Evolutionary conservation across 306 rosid species (phyloP).

Genomic region (Carpinus fangiana): DNA sequence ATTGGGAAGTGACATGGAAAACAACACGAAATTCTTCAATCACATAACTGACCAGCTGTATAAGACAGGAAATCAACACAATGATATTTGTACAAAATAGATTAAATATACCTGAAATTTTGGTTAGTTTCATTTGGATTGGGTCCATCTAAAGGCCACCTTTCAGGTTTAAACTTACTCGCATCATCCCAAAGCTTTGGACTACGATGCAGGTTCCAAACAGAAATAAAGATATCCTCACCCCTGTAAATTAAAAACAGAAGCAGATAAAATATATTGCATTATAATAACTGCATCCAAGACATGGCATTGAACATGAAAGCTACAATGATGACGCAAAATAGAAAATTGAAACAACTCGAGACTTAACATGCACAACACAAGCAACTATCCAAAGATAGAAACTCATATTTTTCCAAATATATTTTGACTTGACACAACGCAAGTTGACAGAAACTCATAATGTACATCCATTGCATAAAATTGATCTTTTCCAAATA

Average conservation of each 20-base stretch:
- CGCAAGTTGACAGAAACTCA: no score
- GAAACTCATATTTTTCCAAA: no score
- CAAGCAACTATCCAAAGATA: neutral
- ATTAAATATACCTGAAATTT: slow-evolving; percentile 65
- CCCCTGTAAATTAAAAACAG: slow-evolving; percentile 58
- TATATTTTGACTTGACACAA: no score
- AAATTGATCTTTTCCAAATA: no score
- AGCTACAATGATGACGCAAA: neutral
- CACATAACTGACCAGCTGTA: neutral
- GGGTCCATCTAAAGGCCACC: slow-evolving; percentile 96
- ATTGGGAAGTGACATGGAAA: neutral
- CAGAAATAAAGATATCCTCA: slow-evolving; percentile 89
- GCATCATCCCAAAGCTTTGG: slow-evolving; percentile 81
- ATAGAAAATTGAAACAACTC: neutral
- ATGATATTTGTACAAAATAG: neutral
- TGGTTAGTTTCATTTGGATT: slow-evolving; percentile 95
- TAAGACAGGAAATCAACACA: neutral
- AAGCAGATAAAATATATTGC: neutral
- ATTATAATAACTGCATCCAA: neutral
- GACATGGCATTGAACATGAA: neutral
- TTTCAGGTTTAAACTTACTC: slow-evolving; percentile 86
- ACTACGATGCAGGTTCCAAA: slow-evolving; percentile 94
- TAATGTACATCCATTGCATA: no score
- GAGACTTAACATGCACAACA: neutral
- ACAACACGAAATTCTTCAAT: neutral